A percentile compares a stretch with the other conserved stretches of the same genome.
These are phyloP conservation scores for Sicyos edulis DNA, from an alignment of 306 rosid genomes.

Conservation along the genomic window DNA sequence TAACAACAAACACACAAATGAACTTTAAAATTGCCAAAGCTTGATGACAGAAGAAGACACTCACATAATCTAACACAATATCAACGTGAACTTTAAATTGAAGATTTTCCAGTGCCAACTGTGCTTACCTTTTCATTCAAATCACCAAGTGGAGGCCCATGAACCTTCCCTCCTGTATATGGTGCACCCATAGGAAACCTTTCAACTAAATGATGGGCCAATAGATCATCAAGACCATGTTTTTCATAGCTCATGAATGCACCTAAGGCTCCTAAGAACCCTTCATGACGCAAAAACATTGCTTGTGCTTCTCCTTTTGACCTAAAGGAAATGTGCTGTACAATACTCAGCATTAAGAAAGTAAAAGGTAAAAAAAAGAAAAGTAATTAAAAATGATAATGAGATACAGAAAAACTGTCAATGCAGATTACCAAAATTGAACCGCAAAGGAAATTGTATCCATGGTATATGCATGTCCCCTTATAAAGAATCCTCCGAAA, in stretches of 20 bases:
- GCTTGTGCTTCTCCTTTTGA: slow-evolving; percentile 94
- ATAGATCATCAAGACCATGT: slow-evolving; percentile 94
- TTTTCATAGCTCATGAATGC: slow-evolving; percentile 98
- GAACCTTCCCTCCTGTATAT: slow-evolving; percentile 89
- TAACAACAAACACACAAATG: not conserved
- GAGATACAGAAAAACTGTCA: not conserved
- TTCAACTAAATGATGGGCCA: slow-evolving; percentile 96
- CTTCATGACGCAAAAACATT: slow-evolving; percentile 97
- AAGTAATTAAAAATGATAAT: not conserved
- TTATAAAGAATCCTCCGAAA: slow-evolving; percentile 96
- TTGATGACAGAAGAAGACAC: slow-evolving; percentile 5
- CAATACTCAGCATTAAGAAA: slow-evolving; percentile 17
- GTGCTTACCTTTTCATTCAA: slow-evolving; percentile 89
- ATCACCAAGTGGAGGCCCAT: slow-evolving; percentile 95
- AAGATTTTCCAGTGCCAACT: slow-evolving; percentile 20
- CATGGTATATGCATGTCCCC: slow-evolving; percentile 99
- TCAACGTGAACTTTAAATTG: not conserved
- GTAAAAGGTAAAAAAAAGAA: not conserved
- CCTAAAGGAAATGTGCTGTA: slow-evolving; percentile 41
- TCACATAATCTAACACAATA: not conserved
- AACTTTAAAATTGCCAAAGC: not conserved
- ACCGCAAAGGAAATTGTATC: slow-evolving; percentile 96
- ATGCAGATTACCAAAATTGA: slow-evolving; percentile 62
- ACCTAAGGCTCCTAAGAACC: slow-evolving; percentile 88
- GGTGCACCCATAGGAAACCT: slow-evolving; percentile 98